These are phyloP conservation scores for Berberis vulgaris DNA, from an alignment of 164 flowering plant species.

Conservation along the genomic window DNA sequence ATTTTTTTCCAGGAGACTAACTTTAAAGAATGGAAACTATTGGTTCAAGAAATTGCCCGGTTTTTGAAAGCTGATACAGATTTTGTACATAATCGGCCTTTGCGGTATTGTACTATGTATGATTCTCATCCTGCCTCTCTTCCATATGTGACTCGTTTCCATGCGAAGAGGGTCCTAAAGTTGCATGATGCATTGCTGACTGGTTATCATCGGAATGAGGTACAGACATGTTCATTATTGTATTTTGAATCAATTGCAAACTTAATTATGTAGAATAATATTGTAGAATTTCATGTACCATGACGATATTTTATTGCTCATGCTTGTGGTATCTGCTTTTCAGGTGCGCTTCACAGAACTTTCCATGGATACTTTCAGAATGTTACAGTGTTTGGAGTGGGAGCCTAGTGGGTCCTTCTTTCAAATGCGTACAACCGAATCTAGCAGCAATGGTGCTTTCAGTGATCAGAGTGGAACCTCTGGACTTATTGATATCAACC, in stretches of 20 bases:
- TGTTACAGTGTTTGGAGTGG: slow-evolving; percentile 98
- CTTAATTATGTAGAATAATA: too few species aligned
- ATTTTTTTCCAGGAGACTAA: slow-evolving; percentile 54
- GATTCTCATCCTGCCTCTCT: slow-evolving; percentile 59
- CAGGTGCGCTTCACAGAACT: slow-evolving; percentile 95
- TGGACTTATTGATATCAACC: slow-evolving; percentile 75
- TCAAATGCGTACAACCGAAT: slow-evolving; percentile 47
- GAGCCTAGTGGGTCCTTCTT: slow-evolving; percentile 85
- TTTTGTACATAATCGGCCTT: slow-evolving; percentile 46
- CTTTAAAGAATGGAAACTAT: slow-evolving; percentile 90
- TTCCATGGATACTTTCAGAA: slow-evolving; percentile 82
- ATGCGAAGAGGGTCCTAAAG: slow-evolving; percentile 69
- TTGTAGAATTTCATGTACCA: neutral
- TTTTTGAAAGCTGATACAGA: slow-evolving; percentile 55
- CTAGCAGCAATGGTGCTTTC: slow-evolving; percentile 44
- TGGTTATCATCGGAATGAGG: slow-evolving; percentile 93
- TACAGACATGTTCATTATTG: slow-evolving; percentile 13
- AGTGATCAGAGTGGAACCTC: slow-evolving; percentile 63
- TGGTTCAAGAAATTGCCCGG: slow-evolving; percentile 75
- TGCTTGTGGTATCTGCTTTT: slow-evolving; percentile 8
- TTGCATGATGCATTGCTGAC: slow-evolving; percentile 76
- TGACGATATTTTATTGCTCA: neutral
- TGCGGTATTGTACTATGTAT: slow-evolving; percentile 55
- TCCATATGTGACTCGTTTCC: slow-evolving; percentile 73
- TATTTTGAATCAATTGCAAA: neutral